Evolutionary conservation across 2,329 filamentous ascomycete genomes (phyloP), one percentile per base, ranked within the genome.

Genomic region (Grosmannia serpens): DNA sequence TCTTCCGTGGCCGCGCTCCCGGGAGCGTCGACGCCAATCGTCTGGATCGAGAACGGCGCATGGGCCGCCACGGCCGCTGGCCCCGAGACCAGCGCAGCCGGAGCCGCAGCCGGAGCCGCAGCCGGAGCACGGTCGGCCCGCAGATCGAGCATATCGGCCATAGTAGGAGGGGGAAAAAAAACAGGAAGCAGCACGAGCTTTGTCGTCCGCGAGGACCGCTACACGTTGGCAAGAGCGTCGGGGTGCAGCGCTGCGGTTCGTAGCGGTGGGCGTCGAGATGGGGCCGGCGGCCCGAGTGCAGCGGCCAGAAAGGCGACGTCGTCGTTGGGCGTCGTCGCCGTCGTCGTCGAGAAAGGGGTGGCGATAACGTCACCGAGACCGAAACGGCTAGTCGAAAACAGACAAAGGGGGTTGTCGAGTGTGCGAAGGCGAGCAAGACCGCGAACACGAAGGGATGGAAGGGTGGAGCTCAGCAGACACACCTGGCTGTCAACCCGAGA

Each of bases 21-120:
- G 11, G 59, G 55, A 1, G 6, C n/a, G 20, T 57, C 55, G 10
- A 38, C 51, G 35, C 38, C 60, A 9, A 62, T 57, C 1, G 62
- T 63, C 58, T 62, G 59, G 35, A 62, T 63, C 5, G 60, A 58
- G 35, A 58, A 59, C 27, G 53, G 50, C 11, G 58, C 35, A 20
- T 17, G 24, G 24, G 24, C 47, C 3, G 24, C 47, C 3, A 17
- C 47, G 24, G 26, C 22, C 3, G 4, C 24, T 22, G 38, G 13
- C 13, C 13, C 51, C 1, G 17, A 29, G 13, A 24, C 5, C 15
- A n/a, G 7, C 15, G 47, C 24, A 50, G 26, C 1, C 5, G 26
- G 15, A 29, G 47, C 24, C 5, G 47, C 5, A 26, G 26, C 6
- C 15, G 47, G 47, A 50, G 26, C 1, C 5, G 26, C 9, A 29